phyloP scores from a whole-genome alignment of 306 rosid genomes.

The Begonia loranthoides region DNA sequence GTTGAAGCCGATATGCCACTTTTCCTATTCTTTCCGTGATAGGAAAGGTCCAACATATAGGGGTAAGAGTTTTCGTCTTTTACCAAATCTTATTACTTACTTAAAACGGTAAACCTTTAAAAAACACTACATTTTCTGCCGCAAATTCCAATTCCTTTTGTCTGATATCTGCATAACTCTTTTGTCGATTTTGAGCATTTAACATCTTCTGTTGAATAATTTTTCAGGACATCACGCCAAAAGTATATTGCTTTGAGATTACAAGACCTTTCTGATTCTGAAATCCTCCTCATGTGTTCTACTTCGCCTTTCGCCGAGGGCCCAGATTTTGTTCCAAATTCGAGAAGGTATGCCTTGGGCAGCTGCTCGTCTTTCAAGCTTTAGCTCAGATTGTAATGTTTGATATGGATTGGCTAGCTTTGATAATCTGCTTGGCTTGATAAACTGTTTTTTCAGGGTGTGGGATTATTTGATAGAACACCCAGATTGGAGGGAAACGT shows the following conservation, averaged over 20 bases:
- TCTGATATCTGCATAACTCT: too few relatives aligned
- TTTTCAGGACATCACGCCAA: constrained; percentile 37
- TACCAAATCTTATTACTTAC: too few relatives aligned
- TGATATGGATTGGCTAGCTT: background rate
- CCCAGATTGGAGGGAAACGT: constrained; percentile 62
- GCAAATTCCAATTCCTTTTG: too few relatives aligned
- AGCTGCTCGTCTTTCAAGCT: background rate
- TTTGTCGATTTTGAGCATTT: too few relatives aligned
- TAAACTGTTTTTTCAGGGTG: constrained; percentile 40
- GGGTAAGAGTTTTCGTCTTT: too few relatives aligned
- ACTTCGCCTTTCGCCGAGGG: constrained; percentile 79
- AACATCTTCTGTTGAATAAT: too few relatives aligned
- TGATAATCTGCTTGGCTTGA: too few relatives aligned
- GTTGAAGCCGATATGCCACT: too few relatives aligned
- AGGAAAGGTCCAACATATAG: too few relatives aligned
- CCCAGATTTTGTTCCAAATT: constrained; percentile 56
- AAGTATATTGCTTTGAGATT: constrained; percentile 22
- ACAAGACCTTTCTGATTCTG: constrained; percentile 38
- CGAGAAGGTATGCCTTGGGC: constrained; percentile 41
- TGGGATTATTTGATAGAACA: constrained; percentile 61
- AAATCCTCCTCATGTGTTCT: constrained; percentile 60
- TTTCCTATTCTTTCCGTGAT: too few relatives aligned
- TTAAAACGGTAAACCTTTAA: too few relatives aligned
- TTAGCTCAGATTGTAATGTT: background rate
- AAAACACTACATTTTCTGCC: too few relatives aligned